Evolutionary conservation across 1,284 basidiomycete genomes (phyloP), one percentile per base, ranked within the genome.

Genomic region (Papiliotrema nemorosa): DNA sequence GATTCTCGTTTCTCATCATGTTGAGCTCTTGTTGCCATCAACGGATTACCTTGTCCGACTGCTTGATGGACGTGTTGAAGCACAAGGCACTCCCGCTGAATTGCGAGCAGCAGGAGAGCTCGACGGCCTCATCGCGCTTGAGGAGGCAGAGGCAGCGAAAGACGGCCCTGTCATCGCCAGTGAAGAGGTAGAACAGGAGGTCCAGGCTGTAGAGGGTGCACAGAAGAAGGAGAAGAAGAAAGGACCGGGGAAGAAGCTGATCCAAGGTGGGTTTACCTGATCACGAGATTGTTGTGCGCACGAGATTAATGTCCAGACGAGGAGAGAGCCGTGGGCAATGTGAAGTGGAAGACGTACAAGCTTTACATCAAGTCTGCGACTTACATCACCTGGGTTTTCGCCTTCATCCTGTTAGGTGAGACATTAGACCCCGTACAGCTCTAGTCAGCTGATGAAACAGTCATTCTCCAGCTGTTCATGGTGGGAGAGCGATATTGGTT

Each of bases 1-100:
- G 73, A 81, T 93, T 50, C 78, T 94, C 4, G 88, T 93, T 33
- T 91, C 89, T 0, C 90, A 94, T 69, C 88, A 92, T 62, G 83
- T 91, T 56, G 82, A 79, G 43, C 76, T 89, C 2, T 85, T 86
- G 56, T 73, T 86, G 0, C 81, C 84, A 2, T 60, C 59, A 0
- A 58, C 85, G 1, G 77, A 82, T 29, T 84, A 85, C 64, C 73
- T 88, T 1, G 76, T 89, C 20, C 84, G 87, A 57, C 76, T 89
- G 5, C 76, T 80, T 0, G 77, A 79, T 38, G 87, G 87, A 0
- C 71, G 73, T 1, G 73, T 88, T 21, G 64, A 82, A n/a, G 78
- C 79, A 26, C 80, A 78, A 76, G 78, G 86, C 63, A 63, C 79
- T 1, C 79, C 83, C 16, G 73, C 79, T 27, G 80, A 84, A 34